Base-by-base conservation (phyloP, 1,139 yeast species). In the Kurtzmaniella quercitrusa region DNA sequence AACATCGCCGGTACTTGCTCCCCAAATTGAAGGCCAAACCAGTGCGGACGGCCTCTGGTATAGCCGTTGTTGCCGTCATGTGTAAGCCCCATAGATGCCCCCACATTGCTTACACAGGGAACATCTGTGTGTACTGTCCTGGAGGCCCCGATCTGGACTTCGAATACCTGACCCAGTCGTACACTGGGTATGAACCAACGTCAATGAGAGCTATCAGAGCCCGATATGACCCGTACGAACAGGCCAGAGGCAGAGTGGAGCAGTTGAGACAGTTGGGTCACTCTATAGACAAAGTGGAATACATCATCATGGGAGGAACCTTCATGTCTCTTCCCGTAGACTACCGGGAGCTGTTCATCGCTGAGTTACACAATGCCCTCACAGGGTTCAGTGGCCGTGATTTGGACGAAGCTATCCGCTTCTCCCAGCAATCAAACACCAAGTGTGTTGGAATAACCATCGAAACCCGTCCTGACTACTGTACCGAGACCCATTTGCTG, bases 71-170 rank as follows among this genome's bases (percentile, higher is more conserved):
- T 41, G 98, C 98, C 0, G 98, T 94, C 33, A 93, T 94, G 98
- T 93, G 98, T 70, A 94, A 93, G 63, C 98, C 98, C 3, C 98
- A 93, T 65, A 78, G 99, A 69, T 93, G 99, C 68, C 99, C 99
- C 27, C 99, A 93, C 64, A 94, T 93, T 58, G 98, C 98, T 27
- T 94, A 93, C 63, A 93, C 99, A 0, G 99, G 99, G 48, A 93
- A 93, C 59, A 93, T 93, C 50, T 93, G 99, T 73, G 98, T 93
- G 14, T 93, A 93, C 62, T 93, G 99, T 68, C 99, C 99, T 3
- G 99, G 99, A 47, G 99, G 99, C 1, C 99, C 99, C 2, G 99
- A 93, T 63, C 85, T 95, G 1, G 99, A 93, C 67, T 93, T 93
- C 59, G 99, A 93, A 61, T 93, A 93, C 63, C 88, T 96, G 1